Evolutionary conservation across 2,329 filamentous ascomycete species (phyloP).

Genomic region (Exserohilum turcica): DNA sequence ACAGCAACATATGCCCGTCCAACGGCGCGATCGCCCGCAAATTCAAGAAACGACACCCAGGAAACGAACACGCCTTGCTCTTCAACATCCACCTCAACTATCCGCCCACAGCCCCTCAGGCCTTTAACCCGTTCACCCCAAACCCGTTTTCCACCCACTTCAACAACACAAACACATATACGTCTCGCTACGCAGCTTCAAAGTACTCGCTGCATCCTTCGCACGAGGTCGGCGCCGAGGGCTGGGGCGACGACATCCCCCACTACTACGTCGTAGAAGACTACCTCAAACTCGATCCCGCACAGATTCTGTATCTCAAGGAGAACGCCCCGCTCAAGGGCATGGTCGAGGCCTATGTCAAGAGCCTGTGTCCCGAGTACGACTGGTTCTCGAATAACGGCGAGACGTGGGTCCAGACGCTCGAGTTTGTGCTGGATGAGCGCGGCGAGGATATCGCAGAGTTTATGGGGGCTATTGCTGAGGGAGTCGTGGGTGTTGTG

Average conservation of each 20-base stretch:
- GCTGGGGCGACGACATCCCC: constrained; percentile 67
- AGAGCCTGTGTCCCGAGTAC: constrained; percentile 48
- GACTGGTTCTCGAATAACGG: constrained; percentile 69
- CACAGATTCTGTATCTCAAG: constrained; percentile 62
- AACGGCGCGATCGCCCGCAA: constrained; percentile 65
- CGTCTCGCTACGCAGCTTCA: constrained; percentile 49
- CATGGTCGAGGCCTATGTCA: constrained; percentile 62
- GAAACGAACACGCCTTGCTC: constrained; percentile 55
- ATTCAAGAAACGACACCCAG: constrained; percentile 61
- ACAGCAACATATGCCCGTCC: constrained; percentile 64
- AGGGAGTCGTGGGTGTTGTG: constrained; percentile 72
- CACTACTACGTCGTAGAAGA: constrained; percentile 69
- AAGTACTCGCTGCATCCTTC: constrained; percentile 55
- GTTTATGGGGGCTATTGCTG: constrained; percentile 68
- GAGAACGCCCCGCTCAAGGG: constrained; percentile 62
- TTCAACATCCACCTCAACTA: constrained; percentile 62
- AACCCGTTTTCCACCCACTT: constrained; percentile 45
- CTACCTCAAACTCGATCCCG: constrained; percentile 67
- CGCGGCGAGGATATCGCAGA: constrained; percentile 58
- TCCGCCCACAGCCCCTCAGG: constrained; percentile 43
- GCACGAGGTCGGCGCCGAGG: constrained; percentile 62
- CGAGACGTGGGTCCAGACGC: constrained; percentile 65
- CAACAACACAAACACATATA: constrained; percentile 40
- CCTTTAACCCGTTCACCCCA: constrained; percentile 38
- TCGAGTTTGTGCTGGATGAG: constrained; percentile 62